Conservation (phyloP, 495 filamentous ascomycete genomes). For the Penicillium coprophilum region DNA sequence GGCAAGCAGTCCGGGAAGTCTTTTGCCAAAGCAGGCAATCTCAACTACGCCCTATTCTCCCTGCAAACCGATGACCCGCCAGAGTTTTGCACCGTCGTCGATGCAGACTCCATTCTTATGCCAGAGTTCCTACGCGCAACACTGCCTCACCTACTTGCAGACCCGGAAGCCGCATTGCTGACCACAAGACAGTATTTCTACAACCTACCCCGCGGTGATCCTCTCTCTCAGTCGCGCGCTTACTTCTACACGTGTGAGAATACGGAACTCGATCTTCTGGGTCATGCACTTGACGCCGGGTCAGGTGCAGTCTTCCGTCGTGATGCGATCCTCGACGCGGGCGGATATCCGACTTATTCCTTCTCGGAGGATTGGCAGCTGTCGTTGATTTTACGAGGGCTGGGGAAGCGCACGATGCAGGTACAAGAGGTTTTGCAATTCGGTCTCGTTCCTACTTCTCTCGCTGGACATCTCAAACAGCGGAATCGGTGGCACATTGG, state of each 20-base stretch:
- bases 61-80: conserved; percentile 43
- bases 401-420: conserved; percentile 45
- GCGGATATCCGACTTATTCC: conserved; percentile 50
- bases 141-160: conserved; percentile 47
- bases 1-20: conserved; percentile 40
- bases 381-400: conserved; percentile 44
- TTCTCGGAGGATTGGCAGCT: conserved; percentile 53
- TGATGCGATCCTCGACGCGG: conserved; percentile 42
- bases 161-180: conserved; percentile 32
- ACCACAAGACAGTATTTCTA: conserved; percentile 49
- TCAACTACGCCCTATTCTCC: conserved; percentile 50
- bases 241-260: conserved; percentile 44
- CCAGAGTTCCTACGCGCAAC: conserved; percentile 51
- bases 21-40: conserved; percentile 55
- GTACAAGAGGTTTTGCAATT: conserved; percentile 52
- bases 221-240: conserved; percentile 45
- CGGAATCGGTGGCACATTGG: conserved; percentile 47
- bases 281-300: conserved; percentile 38
- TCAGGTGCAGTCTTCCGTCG: conserved; percentile 53
- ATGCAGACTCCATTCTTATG: conserved; percentile 48
- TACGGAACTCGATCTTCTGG: conserved; percentile 29
- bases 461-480: conserved; percentile 51
- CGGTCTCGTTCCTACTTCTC: conserved; percentile 50
- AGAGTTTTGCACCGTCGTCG: conserved; percentile 38
- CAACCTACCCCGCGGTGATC: conserved; percentile 51